phyloP scores from a whole-genome alignment of 352 stramenopile genomes.

The Aphanomyces cochlioides region DNA sequence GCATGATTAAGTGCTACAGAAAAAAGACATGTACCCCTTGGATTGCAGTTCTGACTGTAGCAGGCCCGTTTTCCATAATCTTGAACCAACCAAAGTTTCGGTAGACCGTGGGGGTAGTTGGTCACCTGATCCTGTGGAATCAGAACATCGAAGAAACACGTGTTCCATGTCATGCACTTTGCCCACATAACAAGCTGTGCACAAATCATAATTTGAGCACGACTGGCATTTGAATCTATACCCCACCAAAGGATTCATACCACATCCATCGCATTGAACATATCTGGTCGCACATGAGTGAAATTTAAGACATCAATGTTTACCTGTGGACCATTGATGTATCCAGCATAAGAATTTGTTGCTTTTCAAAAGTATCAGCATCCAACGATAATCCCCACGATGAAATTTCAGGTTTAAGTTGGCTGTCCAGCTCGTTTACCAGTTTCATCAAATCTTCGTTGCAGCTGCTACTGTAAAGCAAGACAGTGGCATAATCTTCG shows the following conservation, averaged over 20 bases:
- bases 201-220: conserved; percentile 76
- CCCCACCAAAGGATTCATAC: conserved; percentile 59
- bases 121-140: conserved; percentile 47
- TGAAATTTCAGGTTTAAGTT: conserved; percentile 44
- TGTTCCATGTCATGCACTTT: conserved; percentile 62
- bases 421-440: conserved; percentile 39
- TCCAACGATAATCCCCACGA: conserved; percentile 37
- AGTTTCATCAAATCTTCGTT: conserved; percentile 35
- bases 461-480: not conserved
- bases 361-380: conserved; percentile 35
- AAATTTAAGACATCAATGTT: not conserved
- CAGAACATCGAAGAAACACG: conserved; percentile 56
- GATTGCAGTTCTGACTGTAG: conserved; percentile 43
- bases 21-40: conserved; percentile 51
- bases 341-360: conserved; percentile 27
- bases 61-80: conserved; percentile 58
- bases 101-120: conserved; percentile 57
- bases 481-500: not conserved
- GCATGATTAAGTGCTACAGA: conserved; percentile 2
- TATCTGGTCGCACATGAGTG: conserved; percentile 38
- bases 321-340: conserved; percentile 29
- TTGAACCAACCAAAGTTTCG: conserved; percentile 47
- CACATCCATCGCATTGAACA: conserved; percentile 76
- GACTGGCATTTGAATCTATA: conserved; percentile 76
- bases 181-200: conserved; percentile 56